phyloP scores from a whole-genome alignment of 768 basidiomycete species.

The Lactarius sanguifluus region DNA sequence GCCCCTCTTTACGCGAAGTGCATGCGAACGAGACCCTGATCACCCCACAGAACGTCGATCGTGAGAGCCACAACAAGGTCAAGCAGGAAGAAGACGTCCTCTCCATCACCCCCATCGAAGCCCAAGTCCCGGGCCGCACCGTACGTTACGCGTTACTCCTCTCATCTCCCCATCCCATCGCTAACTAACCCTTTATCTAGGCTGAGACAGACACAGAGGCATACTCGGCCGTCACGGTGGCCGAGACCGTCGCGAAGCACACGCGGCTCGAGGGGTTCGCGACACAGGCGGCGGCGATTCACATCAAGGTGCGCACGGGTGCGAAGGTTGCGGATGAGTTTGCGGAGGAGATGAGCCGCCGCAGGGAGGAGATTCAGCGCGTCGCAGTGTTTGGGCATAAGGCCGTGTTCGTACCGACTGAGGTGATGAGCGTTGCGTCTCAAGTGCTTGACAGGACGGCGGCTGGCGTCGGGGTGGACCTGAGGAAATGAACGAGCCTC shows the following conservation, averaged over 20 bases:
- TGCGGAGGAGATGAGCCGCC: slow-evolving; percentile 74
- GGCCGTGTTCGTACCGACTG: slow-evolving; percentile 67
- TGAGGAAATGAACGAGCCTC: slow-evolving; percentile 3
- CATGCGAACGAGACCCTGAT: no score
- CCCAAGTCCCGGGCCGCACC: no score
- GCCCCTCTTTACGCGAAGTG: no score
- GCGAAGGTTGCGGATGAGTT: slow-evolving; percentile 58
- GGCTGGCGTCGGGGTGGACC: slow-evolving; percentile 52
- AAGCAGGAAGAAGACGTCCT: no score
- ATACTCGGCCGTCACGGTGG: slow-evolving; percentile 69
- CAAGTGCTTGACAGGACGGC: slow-evolving; percentile 72
- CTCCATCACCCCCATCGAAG: no score
- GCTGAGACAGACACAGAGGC: slow-evolving; percentile 76
- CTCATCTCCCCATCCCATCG: no score
- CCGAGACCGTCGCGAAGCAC: slow-evolving; percentile 68
- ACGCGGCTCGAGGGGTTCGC: slow-evolving; percentile 74
- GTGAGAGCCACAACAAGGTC: no score
- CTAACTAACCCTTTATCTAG: slow-evolving; percentile 32
- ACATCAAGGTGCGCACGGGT: slow-evolving; percentile 65
- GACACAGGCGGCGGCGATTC: slow-evolving; percentile 68
- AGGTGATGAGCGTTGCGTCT: slow-evolving; percentile 54
- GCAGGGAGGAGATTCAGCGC: slow-evolving; percentile 61
- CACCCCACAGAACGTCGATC: no score
- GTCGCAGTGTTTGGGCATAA: slow-evolving; percentile 66
- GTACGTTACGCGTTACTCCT: no score